phyloP scores from a whole-genome alignment of 2,329 filamentous ascomycete genomes.

The Claviceps sp. region DNA sequence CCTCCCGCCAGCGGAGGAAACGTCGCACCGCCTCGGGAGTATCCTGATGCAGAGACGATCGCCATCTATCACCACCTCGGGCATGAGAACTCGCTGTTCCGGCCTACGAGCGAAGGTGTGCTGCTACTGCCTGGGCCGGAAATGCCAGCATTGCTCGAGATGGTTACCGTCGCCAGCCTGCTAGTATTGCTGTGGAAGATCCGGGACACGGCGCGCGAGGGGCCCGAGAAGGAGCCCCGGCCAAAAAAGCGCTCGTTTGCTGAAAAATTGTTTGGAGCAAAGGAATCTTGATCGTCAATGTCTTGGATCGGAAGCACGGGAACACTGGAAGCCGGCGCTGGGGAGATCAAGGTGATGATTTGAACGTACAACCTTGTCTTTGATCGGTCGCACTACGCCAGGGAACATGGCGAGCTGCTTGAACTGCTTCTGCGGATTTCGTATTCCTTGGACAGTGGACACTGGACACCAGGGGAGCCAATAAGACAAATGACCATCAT shows the following conservation, averaged over 20 bases:
- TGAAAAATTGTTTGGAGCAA: neutral
- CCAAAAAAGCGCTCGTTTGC: neutral
- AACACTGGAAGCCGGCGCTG: too few species aligned
- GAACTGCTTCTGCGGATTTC: too few species aligned
- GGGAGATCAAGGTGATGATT: too few species aligned
- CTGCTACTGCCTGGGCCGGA: neutral
- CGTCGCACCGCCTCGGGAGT: neutral
- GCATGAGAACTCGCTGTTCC: neutral
- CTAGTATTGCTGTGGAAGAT: constrained; percentile 4
- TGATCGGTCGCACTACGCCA: too few species aligned
- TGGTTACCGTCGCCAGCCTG: constrained; percentile 2
- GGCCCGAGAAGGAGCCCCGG: neutral
- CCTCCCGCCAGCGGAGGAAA: neutral
- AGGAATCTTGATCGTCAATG: too few species aligned
- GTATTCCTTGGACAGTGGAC: too few species aligned
- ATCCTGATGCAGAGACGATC: neutral
- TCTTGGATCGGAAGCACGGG: too few species aligned
- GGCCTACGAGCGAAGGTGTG: constrained; percentile 2
- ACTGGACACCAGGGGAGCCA: too few species aligned
- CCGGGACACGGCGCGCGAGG: neutral
- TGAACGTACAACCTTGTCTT: too few species aligned
- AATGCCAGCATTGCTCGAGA: neutral
- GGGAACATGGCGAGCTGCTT: too few species aligned
- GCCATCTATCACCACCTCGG: constrained; percentile 5
- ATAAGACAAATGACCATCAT: too few species aligned